Conservation (phyloP, 768 basidiomycete species). For the Suillus subalutaceus region DNA sequence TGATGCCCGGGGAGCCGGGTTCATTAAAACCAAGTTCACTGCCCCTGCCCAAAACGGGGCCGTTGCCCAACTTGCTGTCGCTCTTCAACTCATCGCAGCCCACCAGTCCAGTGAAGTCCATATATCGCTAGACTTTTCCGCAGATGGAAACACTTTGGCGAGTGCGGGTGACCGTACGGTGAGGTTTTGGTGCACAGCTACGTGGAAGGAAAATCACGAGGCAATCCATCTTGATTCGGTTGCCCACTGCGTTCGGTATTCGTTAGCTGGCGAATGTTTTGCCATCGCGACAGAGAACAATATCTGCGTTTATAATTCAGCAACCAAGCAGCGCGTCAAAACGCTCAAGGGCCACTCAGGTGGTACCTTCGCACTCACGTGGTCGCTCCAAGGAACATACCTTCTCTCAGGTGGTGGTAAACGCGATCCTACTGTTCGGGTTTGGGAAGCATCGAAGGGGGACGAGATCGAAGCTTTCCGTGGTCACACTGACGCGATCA, state of each 20-base stretch:
- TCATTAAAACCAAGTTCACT: neutral
- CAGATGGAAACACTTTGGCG: neutral
- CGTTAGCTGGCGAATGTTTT: neutral
- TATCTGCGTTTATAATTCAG: neutral
- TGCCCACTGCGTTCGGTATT: neutral
- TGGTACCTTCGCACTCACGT: neutral
- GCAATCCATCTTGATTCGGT: neutral
- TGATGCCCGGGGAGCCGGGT: too few species aligned
- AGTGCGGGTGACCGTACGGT: neutral
- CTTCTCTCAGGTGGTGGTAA: neutral
- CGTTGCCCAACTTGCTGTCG: neutral
- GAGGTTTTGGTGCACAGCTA: neutral
- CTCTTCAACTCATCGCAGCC: neutral
- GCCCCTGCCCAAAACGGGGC: neutral
- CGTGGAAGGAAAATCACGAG: neutral
- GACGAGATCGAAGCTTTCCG: neutral
- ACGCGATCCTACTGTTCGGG: neutral
- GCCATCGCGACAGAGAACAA: neutral
- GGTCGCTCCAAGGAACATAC: neutral
- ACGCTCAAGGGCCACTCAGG: neutral
- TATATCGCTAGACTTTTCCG: neutral
- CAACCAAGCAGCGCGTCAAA: neutral
- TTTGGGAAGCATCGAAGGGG: neutral
- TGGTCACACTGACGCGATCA: neutral
- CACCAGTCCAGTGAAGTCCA: neutral